Percentiles rank a stretch among this genome's conserved stretches.
phyloP scores from a whole-genome alignment of 306 rosid genomes.

The Herpetospermum pedunculosum region DNA sequence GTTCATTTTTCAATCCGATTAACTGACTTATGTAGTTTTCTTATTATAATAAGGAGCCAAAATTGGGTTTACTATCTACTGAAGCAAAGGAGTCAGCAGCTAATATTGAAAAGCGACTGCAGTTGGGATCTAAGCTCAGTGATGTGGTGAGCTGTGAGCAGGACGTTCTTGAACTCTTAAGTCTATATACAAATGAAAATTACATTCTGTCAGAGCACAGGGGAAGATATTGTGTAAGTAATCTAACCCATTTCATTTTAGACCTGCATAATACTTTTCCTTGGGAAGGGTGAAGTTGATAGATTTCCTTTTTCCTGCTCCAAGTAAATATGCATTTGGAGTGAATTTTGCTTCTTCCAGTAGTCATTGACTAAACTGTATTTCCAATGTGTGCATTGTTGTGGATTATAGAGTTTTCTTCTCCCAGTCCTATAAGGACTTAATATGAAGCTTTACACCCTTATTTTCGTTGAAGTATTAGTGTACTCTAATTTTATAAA shows the following conservation, averaged over 20 bases:
- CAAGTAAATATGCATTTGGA: neutral
- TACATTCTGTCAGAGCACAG: conserved; percentile 66
- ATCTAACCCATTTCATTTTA: neutral
- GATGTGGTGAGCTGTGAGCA: conserved; percentile 47
- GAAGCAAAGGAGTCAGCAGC: conserved; percentile 78
- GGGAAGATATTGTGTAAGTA: conserved; percentile 75
- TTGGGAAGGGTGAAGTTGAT: neutral
- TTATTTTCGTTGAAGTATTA: neutral
- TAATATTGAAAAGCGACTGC: conserved; percentile 61
- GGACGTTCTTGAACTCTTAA: conserved; percentile 58
- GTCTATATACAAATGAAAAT: conserved; percentile 58
- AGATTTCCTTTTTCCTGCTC: neutral
- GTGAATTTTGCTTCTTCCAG: neutral
- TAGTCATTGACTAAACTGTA: neutral
- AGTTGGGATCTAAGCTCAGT: conserved; percentile 83
- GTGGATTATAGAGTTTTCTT: neutral
- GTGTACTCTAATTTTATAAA: neutral
- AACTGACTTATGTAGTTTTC: neutral
- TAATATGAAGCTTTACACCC: neutral
- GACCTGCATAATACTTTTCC: neutral
- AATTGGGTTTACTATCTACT: conserved; percentile 38
- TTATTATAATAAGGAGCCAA: conserved; percentile 24
- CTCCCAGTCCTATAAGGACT: neutral
- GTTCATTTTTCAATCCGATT: neutral
- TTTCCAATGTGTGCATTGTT: neutral